These are phyloP conservation scores for Casuarina equisetifolia DNA, from an alignment of 306 rosid species.

Conservation along the genomic window DNA sequence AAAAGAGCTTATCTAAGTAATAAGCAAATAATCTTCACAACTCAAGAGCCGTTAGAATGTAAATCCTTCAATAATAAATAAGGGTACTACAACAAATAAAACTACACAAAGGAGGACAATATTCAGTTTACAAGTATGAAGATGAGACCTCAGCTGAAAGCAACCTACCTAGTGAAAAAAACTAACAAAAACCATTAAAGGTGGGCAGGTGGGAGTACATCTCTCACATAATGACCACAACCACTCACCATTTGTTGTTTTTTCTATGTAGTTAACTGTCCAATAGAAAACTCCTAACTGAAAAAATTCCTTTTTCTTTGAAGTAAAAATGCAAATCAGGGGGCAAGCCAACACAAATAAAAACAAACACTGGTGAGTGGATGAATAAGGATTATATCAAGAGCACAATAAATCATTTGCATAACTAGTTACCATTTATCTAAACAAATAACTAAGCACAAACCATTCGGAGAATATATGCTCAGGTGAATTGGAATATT, in stretches of 20 bases:
- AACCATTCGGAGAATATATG: slow-evolving; percentile 97
- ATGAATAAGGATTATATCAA: not conserved
- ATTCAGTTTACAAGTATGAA: not conserved
- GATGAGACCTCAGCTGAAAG: not conserved
- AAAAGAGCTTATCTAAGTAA: not conserved
- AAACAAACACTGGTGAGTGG: not conserved
- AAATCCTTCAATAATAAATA: not conserved
- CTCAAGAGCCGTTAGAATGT: not conserved
- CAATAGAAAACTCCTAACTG: not conserved
- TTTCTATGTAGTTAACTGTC: not conserved
- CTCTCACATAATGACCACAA: not conserved
- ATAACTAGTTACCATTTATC: not conserved
- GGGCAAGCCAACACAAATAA: not conserved
- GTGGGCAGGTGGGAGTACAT: not conserved
- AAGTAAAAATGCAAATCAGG: not conserved
- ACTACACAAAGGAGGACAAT: not conserved
- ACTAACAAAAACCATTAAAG: not conserved
- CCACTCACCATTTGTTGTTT: not conserved
- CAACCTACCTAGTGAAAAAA: not conserved
- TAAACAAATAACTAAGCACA: slow-evolving; percentile 32
- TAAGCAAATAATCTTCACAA: not conserved
- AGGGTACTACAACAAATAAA: not conserved
- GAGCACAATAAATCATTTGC: not conserved
- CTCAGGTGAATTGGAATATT: slow-evolving; percentile 94
- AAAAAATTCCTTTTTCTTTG: not conserved